Conservation (phyloP, 345 rosid species). For the Reutealis trisperma region DNA sequence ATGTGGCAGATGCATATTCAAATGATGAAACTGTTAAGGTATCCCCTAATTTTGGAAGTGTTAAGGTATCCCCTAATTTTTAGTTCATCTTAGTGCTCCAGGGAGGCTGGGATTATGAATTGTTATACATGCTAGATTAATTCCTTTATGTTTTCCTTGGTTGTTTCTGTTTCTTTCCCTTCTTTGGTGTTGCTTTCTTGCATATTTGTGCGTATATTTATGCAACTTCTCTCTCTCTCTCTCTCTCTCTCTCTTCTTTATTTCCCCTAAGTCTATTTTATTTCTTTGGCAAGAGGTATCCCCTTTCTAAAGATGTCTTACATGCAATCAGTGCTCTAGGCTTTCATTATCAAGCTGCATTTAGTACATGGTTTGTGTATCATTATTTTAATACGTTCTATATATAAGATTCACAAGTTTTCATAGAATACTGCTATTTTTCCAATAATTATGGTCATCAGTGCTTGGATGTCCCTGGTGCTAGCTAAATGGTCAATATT, state of each 20-base stretch:
- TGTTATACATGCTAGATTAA: neutral
- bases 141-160: neutral
- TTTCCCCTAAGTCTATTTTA: neutral
- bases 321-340: neutral
- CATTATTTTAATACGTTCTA: neutral
- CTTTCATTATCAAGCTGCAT: neutral
- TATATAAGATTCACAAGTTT: no score
- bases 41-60: slow-evolving; percentile 28
- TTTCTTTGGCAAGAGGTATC: neutral
- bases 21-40: slow-evolving; percentile 96
- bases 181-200: neutral
- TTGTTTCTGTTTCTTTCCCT: neutral
- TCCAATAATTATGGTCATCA: no score
- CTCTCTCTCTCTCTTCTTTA: neutral
- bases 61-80: slow-evolving; percentile 57
- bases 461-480: neutral
- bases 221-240: neutral
- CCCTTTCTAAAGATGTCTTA: neutral
- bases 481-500: neutral
- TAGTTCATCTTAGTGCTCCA: neutral
- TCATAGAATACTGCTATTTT: no score
- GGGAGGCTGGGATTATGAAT: no score
- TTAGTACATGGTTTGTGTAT: neutral
- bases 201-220: neutral
- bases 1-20: slow-evolving; percentile 94